Evolutionary conservation across 495 filamentous ascomycete genomes (phyloP), one percentile per base, ranked within the genome.

Genomic region (Podospora pseudoanserina): DNA sequence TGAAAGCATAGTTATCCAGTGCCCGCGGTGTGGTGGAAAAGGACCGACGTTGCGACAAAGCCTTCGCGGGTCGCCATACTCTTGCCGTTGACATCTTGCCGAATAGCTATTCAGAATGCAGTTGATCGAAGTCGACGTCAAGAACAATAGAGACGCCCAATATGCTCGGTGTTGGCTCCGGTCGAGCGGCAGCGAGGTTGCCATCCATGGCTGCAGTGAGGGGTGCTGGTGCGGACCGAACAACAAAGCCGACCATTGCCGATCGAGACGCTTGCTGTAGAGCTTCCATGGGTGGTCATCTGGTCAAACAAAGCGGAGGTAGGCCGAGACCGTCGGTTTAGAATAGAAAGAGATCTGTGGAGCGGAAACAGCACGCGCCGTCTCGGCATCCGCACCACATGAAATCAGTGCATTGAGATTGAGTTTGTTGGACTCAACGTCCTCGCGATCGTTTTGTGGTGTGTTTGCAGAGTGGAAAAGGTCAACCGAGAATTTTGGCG

Each of bases 1-100:
- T 89, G 77, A 96, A 96, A 15, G 91, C 92, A 84, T 89, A 94
- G 71, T 85, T 88, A 68, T 88, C 87, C 72, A 87, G 79, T 66
- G 85, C 80, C 30, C 74, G 79, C 49, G 79, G 30, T 5, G 86
- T 85, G 0, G 78, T 82, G 28, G 89, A 88, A 70, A 92, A 92
- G 49, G 77, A 72, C 70, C 88, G 79, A 57, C 74, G 71, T 69
- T 79, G 79, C 55, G 34, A 4, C 15, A 63, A 16, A 11, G 68
- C 70, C 67, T 59, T 67, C n/a, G 64, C 60, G 7, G 75, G 68
- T 70, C 66, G 72, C 59, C 74, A 76, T 69, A 74, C 60, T 44
- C 76, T 71, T 5, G 67, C 63, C n/a, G 68, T 64, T n/a, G 71
- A 60, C 64, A 68, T 79, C 81, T 81, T 81, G 15, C 32, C 74